Conservation (phyloP, 2,329 filamentous ascomycete genomes). For the Bimuria novae-zelandiae region DNA sequence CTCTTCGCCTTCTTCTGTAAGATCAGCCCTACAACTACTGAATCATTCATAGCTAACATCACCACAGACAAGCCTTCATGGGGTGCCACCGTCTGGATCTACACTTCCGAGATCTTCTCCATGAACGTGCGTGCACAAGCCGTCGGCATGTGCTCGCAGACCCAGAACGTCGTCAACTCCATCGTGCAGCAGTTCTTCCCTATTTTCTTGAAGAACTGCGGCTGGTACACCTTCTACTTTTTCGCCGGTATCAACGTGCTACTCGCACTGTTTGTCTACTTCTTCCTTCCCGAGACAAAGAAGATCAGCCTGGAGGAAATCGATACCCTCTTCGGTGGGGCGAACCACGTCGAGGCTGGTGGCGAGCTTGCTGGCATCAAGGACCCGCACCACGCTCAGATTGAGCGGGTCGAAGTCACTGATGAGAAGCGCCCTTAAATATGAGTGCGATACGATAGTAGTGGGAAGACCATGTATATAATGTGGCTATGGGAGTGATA, state of each 20-base stretch:
- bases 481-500: neutral
- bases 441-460: neutral
- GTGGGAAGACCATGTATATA: neutral
- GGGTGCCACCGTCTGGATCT: slow-evolving; percentile 73
- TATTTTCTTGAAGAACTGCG: slow-evolving; percentile 64
- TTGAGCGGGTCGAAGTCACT: slow-evolving; percentile 27
- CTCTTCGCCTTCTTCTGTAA: slow-evolving; percentile 66
- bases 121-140: slow-evolving; percentile 75
- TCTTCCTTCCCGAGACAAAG: slow-evolving; percentile 51
- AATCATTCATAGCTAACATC: slow-evolving; percentile 30
- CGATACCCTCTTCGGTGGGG: slow-evolving; percentile 60
- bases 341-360: slow-evolving; percentile 61
- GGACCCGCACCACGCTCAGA: slow-evolving; percentile 39
- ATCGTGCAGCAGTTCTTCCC: slow-evolving; percentile 75
- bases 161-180: slow-evolving; percentile 65
- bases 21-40: slow-evolving; percentile 23
- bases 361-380: slow-evolving; percentile 51
- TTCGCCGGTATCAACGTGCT: slow-evolving; percentile 55
- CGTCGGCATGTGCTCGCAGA: slow-evolving; percentile 67
- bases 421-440: slow-evolving; percentile 18
- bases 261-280: slow-evolving; percentile 49
- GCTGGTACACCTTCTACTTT: slow-evolving; percentile 62
- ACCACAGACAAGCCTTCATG: slow-evolving; percentile 66
- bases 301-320: slow-evolving; percentile 60
- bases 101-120: slow-evolving; percentile 70